phyloP scores from a whole-genome alignment of 345 rosid species.

The Raphanus sativus region DNA sequence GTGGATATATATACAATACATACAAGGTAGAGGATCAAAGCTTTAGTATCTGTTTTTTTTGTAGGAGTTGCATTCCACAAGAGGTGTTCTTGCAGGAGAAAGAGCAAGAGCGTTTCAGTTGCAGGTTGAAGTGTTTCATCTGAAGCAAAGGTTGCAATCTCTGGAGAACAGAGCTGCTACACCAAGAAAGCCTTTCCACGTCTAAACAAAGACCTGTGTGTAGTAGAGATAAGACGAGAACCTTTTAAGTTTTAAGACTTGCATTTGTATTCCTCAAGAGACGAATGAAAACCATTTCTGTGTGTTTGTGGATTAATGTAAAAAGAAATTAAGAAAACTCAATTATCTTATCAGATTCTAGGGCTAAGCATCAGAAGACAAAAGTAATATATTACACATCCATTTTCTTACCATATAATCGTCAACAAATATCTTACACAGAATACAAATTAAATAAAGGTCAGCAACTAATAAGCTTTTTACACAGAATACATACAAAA shows the following conservation, averaged over 20 bases:
- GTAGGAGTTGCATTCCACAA: slow-evolving; percentile 82
- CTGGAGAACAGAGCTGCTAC: slow-evolving; percentile 79
- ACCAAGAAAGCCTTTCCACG: slow-evolving; percentile 75
- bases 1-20: neutral
- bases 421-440: neutral
- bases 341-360: slow-evolving; percentile 6
- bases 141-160: slow-evolving; percentile 88
- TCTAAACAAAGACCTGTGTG: slow-evolving; percentile 33
- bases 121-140: slow-evolving; percentile 98
- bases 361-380: neutral
- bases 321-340: neutral
- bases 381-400: neutral
- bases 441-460: neutral
- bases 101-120: slow-evolving; percentile 93
- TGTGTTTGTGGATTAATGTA: slow-evolving; percentile 20
- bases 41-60: neutral
- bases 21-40: neutral
- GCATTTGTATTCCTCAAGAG: slow-evolving; percentile 7
- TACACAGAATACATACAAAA: slow-evolving; percentile 20
- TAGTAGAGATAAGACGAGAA: neutral
- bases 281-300: neutral
- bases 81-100: slow-evolving; percentile 96
- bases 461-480: neutral
- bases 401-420: slow-evolving; percentile 11
- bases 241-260: neutral